Evolutionary conservation across 805 yeast genomes (phyloP).

Genomic region (Kuraishia ogatae): DNA sequence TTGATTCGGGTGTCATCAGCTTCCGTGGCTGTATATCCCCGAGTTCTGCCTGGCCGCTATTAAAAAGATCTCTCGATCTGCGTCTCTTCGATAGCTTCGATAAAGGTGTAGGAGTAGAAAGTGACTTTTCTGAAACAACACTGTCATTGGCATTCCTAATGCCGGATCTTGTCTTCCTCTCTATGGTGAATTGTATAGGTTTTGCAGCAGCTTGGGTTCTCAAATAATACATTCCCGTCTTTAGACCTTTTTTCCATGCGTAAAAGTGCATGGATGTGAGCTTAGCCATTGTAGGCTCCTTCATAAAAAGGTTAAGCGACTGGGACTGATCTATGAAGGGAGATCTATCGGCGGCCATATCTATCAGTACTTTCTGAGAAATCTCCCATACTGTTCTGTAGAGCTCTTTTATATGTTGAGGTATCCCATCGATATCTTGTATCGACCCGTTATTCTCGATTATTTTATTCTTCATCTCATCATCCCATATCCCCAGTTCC

Average conservation of each 20-base stretch:
- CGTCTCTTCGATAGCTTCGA: not conserved
- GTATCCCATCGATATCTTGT: constrained; percentile 45
- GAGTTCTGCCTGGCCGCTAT: not conserved
- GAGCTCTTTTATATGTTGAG: constrained; percentile 42
- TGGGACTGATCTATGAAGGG: constrained; percentile 89
- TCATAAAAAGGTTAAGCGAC: constrained; percentile 84
- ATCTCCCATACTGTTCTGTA: constrained; percentile 59
- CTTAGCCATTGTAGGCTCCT: constrained; percentile 95
- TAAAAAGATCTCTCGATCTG: not conserved
- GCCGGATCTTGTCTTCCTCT: constrained; percentile 14
- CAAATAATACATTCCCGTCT: constrained; percentile 98
- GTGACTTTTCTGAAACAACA: no score
- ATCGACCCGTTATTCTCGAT: constrained; percentile 51
- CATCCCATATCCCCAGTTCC: constrained; percentile 51
- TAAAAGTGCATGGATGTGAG: constrained; percentile 97
- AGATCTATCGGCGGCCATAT: constrained; percentile 68
- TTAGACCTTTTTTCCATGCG: constrained; percentile 98
- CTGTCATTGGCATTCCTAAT: not conserved
- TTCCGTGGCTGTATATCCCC: not conserved
- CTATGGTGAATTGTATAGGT: constrained; percentile 91
- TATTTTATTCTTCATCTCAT: constrained; percentile 46
- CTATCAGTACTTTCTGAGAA: constrained; percentile 49
- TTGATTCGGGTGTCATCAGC: not conserved
- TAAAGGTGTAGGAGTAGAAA: not conserved
- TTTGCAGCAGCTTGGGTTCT: constrained; percentile 98